Percentiles rank a stretch among this genome's conserved stretches.
Evolutionary conservation across 2,329 filamentous ascomycete species (phyloP).

Genomic region (Diaporthe nobilis): DNA sequence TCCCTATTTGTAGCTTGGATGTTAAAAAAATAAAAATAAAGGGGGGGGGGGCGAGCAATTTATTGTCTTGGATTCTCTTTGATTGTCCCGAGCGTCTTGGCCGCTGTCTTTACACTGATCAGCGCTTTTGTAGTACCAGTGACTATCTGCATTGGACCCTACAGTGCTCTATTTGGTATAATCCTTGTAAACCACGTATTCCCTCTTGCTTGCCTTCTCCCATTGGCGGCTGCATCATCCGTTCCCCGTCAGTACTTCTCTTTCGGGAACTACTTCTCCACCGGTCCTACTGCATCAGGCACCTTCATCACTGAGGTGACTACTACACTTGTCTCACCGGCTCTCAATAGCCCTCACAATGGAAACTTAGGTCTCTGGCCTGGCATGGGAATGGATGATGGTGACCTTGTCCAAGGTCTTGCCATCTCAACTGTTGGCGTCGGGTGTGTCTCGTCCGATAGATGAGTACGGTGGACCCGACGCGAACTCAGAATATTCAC

Average conservation of each 20-base stretch:
- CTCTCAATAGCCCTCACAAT: constrained; percentile 3
- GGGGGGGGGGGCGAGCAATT: neutral
- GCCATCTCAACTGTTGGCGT: neutral
- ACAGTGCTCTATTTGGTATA: neutral
- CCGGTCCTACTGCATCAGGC: neutral
- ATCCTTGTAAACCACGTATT: neutral
- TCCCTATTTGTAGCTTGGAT: no score
- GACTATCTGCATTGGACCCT: neutral
- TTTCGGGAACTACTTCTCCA: neutral
- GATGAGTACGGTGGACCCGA: neutral
- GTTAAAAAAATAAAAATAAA: neutral
- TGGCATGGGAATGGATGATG: neutral
- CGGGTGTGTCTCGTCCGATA: neutral
- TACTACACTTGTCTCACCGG: neutral
- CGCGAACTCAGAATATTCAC: neutral
- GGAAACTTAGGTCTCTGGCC: neutral
- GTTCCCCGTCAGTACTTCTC: neutral
- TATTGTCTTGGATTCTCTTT: neutral
- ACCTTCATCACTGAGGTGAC: neutral
- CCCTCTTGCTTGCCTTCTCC: neutral
- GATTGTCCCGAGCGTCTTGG: neutral
- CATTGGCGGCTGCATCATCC: neutral
- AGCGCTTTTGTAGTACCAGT: neutral
- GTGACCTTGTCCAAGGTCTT: neutral
- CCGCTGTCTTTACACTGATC: neutral